phyloP scores from a whole-genome alignment of 78 protist species.

The Monocercomonoides exilis region DNA sequence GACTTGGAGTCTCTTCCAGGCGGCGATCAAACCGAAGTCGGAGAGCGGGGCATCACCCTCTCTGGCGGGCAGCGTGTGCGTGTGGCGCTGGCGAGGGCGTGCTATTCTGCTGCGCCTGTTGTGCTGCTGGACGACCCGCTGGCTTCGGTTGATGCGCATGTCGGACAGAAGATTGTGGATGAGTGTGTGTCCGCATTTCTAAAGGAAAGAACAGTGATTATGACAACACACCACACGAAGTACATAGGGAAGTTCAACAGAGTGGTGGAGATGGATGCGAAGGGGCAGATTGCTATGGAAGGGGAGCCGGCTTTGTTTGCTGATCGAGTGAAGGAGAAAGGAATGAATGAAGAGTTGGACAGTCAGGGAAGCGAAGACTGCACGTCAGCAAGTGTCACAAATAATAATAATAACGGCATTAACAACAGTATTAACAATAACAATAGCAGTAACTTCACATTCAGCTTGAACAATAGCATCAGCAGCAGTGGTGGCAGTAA shows the following conservation, averaged over 20 bases:
- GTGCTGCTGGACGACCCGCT: slow-evolving; percentile 55
- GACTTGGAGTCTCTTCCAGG: slow-evolving; percentile 15
- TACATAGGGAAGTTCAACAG: not conserved
- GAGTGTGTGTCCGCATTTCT: not conserved
- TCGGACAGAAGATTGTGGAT: slow-evolving; percentile 29
- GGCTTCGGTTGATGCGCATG: slow-evolving; percentile 53
- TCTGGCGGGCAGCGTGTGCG: slow-evolving; percentile 60
- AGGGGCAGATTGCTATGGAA: not conserved
- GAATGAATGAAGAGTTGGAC: no score
- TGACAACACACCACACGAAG: not conserved
- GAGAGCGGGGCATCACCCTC: slow-evolving; percentile 60
- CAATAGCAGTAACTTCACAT: no score
- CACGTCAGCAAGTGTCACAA: no score
- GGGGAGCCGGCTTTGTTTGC: not conserved
- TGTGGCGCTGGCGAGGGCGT: slow-evolving; percentile 56
- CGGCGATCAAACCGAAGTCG: slow-evolving; percentile 43
- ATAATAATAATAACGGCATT: no score
- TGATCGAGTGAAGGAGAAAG: not conserved
- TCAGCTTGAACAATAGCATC: no score
- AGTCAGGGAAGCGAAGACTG: no score
- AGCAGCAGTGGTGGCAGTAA: no score
- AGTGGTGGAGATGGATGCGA: not conserved
- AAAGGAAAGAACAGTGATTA: not conserved
- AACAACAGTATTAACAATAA: no score
- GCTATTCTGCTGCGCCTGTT: slow-evolving; percentile 44